These are phyloP conservation scores for Kwoniella shandongensis DNA, from an alignment of 768 basidiomycete genomes.

Conservation along the genomic window DNA sequence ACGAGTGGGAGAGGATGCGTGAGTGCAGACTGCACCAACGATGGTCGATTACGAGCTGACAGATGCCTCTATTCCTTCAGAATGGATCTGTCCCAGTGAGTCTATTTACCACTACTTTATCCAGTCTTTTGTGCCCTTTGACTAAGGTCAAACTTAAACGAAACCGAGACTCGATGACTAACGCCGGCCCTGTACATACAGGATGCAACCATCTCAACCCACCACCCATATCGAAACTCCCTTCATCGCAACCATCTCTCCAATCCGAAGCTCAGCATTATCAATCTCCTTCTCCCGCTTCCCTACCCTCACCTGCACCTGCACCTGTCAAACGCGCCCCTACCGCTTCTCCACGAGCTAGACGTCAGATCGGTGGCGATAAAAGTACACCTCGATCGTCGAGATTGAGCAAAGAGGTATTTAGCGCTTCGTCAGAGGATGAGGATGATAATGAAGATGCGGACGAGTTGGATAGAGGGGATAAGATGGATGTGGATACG, in stretches of 20 bases:
- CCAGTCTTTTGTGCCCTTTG: no score
- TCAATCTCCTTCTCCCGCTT: neutral
- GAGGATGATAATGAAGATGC: conserved; percentile 20
- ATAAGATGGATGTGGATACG: conserved; percentile 40
- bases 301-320: neutral
- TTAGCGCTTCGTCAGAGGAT: conserved; percentile 14
- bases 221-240: conserved; percentile 31
- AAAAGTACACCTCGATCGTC: conserved; percentile 37
- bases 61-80: no score
- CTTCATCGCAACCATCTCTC: no score
- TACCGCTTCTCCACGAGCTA: conserved; percentile 28
- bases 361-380: conserved; percentile 4
- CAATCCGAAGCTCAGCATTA: no score
- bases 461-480: conserved; percentile 2
- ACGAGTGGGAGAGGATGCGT: conserved; percentile 53
- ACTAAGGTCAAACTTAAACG: no score
- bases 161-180: no score
- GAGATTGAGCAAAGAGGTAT: conserved; percentile 39
- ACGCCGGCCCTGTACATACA: conserved; percentile 4
- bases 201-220: conserved; percentile 52
- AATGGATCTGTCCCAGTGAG: conserved; percentile 24
- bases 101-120: neutral
- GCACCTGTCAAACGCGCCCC: neutral
- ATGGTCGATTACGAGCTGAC: no score
- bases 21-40: no score